phyloP scores from a whole-genome alignment of 2,329 filamentous ascomycete genomes.

The Aureobasidium subglaciale region DNA sequence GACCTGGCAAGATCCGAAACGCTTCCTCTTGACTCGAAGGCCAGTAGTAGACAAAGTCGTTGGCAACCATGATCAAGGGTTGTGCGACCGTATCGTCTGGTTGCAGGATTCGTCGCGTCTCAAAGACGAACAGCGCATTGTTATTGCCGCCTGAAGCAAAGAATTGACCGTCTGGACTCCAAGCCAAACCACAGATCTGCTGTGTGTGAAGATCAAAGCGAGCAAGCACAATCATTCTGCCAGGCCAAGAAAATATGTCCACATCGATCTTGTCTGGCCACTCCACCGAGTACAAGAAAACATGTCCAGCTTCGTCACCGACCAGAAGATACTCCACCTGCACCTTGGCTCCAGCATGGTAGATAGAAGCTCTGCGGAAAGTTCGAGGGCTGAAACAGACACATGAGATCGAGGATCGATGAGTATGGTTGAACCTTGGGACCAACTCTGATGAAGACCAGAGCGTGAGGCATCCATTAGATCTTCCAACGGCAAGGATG shows the following conservation, averaged over 20 bases:
- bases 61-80: slow-evolving; percentile 18
- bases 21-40: slow-evolving; percentile 25
- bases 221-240: slow-evolving; percentile 68
- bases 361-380: slow-evolving; percentile 43
- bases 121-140: slow-evolving; percentile 78
- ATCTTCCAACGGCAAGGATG: slow-evolving; percentile 79
- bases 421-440: slow-evolving; percentile 67
- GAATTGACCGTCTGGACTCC: slow-evolving; percentile 66
- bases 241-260: slow-evolving; percentile 68
- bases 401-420: slow-evolving; percentile 67
- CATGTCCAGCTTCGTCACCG: slow-evolving; percentile 71
- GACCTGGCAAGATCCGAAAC: slow-evolving; percentile 22
- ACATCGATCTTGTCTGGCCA: slow-evolving; percentile 57
- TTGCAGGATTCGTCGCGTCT: slow-evolving; percentile 52
- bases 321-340: slow-evolving; percentile 77
- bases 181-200: slow-evolving; percentile 88
- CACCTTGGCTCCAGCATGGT: slow-evolving; percentile 45
- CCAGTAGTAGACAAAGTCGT: slow-evolving; percentile 12
- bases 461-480: slow-evolving; percentile 66
- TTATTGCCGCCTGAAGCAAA: slow-evolving; percentile 92
- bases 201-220: slow-evolving; percentile 74
- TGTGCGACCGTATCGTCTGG: slow-evolving; percentile 13
- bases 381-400: slow-evolving; percentile 69
- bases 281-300: slow-evolving; percentile 86
- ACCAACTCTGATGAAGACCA: slow-evolving; percentile 67